Evolutionary conservation across 2,329 filamentous ascomycete species (phyloP), one percentile per base, ranked within the genome.

Genomic region (Neoarthrinium moseri): DNA sequence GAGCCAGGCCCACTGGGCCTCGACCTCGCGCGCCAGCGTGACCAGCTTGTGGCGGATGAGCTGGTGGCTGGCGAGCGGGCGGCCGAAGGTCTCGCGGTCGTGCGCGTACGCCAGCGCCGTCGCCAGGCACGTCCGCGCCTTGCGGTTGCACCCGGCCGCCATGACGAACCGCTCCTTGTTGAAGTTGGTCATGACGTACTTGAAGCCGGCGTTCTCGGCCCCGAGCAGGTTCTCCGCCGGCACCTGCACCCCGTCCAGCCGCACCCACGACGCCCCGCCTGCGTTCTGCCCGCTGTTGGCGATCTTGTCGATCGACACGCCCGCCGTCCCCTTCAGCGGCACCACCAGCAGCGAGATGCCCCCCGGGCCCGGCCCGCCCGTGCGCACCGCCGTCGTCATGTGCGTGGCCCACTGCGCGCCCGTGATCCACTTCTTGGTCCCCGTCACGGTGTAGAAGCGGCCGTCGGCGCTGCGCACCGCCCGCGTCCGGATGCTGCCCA

Each of bases 361-460:
- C 10, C 55, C 54, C 43, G 67, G 66, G 6, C 79, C 80, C 3
- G 72, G 60, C 0, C 73, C 75, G 11, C 78, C 78, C 0, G 80
- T 84, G 12, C 80, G 71, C 8, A 83, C 80, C 5, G 81, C 83
- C 20, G 81, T 80, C 3, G 81, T 83, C 57, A 78, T 75, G 59
- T 81, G 80, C 45, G 81, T 72, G n/a, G 81, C 78, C 72, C 74
- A 82, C 7, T 77, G 72, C 23, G 71, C 77, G 29, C 80, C 80
- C 2, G 83, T 85, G 52, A 86, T 86, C 79, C 80, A 83, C 58
- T 83, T 83, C 67, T 86, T 85, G 29, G 73, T 73, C 1, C 81
- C 82, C 44, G 80, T 83, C 6, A 85, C 79, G 39, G 83, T 56
- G 54, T 83, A 86, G 45, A 69, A 58, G 33, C 72, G 65, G 1